Evolutionary conservation across 2,329 filamentous ascomycete species (phyloP).

Genomic region (Pseudofabraea citricarpa): DNA sequence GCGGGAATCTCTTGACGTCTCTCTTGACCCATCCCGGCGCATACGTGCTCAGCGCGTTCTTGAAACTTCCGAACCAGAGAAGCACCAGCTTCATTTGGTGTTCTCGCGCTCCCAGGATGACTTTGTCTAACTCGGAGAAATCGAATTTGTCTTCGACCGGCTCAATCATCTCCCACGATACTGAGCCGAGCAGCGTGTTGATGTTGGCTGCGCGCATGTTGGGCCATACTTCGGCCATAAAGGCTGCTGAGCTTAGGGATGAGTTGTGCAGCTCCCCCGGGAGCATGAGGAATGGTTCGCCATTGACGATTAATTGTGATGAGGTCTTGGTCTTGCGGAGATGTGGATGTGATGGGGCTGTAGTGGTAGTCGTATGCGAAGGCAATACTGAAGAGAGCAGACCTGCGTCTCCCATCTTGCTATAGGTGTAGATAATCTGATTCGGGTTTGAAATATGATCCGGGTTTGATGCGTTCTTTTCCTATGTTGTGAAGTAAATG

Average conservation of each 20-base stretch:
- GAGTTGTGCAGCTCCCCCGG: slow-evolving; percentile 33
- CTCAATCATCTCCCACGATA: slow-evolving; percentile 34
- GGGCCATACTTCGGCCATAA: slow-evolving; percentile 25
- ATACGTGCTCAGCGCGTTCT: slow-evolving; percentile 35
- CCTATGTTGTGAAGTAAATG: too few species aligned
- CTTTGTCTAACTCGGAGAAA: slow-evolving; percentile 30
- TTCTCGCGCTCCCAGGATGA: slow-evolving; percentile 26
- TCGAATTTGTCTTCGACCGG: slow-evolving; percentile 30
- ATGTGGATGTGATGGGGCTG: slow-evolving; percentile 5
- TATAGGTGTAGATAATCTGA: too few species aligned
- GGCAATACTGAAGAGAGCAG: too few species aligned
- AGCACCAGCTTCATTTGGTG: slow-evolving; percentile 31
- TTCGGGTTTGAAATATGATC: too few species aligned
- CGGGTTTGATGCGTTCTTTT: too few species aligned
- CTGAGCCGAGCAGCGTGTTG: slow-evolving; percentile 33
- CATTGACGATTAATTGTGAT: slow-evolving; percentile 32
- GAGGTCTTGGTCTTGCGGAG: slow-evolving; percentile 16
- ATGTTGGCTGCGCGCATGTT: slow-evolving; percentile 29
- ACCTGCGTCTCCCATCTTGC: too few species aligned
- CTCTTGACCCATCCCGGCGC: slow-evolving; percentile 31
- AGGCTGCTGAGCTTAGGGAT: slow-evolving; percentile 29
- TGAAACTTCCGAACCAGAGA: slow-evolving; percentile 35
- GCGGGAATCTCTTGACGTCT: slow-evolving; percentile 31
- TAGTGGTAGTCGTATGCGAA: too few species aligned
- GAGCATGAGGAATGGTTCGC: slow-evolving; percentile 31